These are phyloP conservation scores for Dryas octopetala DNA, from an alignment of 306 rosid species.

Conservation along the genomic window DNA sequence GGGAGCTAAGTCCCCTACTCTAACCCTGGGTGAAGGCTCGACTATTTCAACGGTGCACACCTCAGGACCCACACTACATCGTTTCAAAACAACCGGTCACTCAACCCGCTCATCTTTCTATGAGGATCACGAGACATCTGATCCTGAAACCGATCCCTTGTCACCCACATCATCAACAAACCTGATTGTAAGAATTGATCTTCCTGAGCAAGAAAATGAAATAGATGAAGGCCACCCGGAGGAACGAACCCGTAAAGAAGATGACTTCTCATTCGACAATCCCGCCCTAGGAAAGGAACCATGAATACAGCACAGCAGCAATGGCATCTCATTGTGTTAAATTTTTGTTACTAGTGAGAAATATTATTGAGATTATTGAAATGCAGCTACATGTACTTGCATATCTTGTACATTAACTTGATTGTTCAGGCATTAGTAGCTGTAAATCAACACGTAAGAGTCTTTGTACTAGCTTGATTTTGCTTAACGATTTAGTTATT, in stretches of 20 bases:
- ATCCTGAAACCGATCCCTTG: conserved; percentile 36
- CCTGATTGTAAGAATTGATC: conserved; percentile 44
- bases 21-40: conserved; percentile 45
- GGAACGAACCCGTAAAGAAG: conserved; percentile 36
- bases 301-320: not conserved
- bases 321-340: not conserved
- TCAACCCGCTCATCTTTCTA: conserved; percentile 37
- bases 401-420: conserved; percentile 16
- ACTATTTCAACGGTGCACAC: conserved; percentile 38
- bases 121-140: conserved; percentile 43
- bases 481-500: not conserved
- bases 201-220: conserved; percentile 28
- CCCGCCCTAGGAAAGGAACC: conserved; percentile 24
- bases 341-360: conserved; percentile 4
- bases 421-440: conserved; percentile 4
- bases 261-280: conserved; percentile 51
- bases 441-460: not conserved
- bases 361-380: not conserved
- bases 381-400: not conserved
- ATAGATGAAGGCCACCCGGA: conserved; percentile 13
- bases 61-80: conserved; percentile 53
- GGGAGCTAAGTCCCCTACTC: conserved; percentile 41
- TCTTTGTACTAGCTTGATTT: conserved; percentile 2
- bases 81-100: conserved; percentile 77
- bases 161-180: conserved; percentile 30